phyloP scores from a whole-genome alignment of 2,329 filamentous ascomycete genomes.

The Penicillium sp. region DNA sequence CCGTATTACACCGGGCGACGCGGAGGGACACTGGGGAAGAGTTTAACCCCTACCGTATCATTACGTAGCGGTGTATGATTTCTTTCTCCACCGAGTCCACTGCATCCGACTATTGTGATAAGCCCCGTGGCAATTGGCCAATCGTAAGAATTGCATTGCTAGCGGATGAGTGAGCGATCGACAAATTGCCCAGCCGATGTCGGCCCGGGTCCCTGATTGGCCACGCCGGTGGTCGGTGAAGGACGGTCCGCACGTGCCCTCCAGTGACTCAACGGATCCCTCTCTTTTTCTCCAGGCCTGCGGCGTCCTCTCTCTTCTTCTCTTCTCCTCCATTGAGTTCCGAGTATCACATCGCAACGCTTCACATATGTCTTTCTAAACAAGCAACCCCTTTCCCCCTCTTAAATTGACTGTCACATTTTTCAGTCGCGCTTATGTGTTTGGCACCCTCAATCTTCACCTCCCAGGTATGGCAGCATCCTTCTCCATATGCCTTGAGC shows the following conservation, averaged over 20 bases:
- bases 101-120: background rate
- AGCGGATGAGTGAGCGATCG: background rate
- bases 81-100: background rate
- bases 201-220: constrained; percentile 23
- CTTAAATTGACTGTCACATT: constrained; percentile 31
- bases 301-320: constrained; percentile 2
- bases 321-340: constrained; percentile 10
- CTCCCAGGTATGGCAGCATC: constrained; percentile 62
- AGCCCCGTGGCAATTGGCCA: background rate
- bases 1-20: too few relatives aligned
- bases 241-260: constrained; percentile 19
- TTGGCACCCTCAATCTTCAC: constrained; percentile 78
- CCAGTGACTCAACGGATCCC: constrained; percentile 19
- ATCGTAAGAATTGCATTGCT: background rate
- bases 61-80: constrained; percentile 3
- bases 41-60: constrained; percentile 9
- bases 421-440: constrained; percentile 68
- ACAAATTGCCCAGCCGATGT: constrained; percentile 9
- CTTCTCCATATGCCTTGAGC: background rate
- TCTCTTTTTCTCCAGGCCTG: constrained; percentile 4
- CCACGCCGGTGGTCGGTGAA: constrained; percentile 22
- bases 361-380: constrained; percentile 28
- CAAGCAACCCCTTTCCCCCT: constrained; percentile 3
- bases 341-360: constrained; percentile 1
- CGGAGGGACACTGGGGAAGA: background rate